Base-by-base conservation (phyloP, 805 yeast species). In the Kodamaea kakaduensis region DNA sequence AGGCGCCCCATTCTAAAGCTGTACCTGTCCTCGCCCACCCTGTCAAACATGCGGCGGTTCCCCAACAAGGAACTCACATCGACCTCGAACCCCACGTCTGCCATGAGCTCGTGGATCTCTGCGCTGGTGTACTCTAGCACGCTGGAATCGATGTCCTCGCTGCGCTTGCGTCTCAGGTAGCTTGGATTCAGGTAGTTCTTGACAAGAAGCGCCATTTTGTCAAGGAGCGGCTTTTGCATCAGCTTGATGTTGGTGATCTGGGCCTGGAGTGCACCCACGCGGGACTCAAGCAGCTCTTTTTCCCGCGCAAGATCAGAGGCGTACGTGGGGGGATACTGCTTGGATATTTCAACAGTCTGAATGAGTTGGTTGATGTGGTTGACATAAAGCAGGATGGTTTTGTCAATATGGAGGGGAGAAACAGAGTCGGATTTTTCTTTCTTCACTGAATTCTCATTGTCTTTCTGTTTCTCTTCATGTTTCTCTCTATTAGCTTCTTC, bases 331-430 rank as follows among this genome's bases (percentile, higher is more conserved):
- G 23, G 33, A 16, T 40, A 32, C n/a, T 34, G 31, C 18, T 37
- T 34, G 20, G 41, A 36, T 15, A 47, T 41, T 10, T 45, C 50
- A 13, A 61, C 32, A 9, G 36, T 44, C 18, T 42, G 47, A 17
- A 40, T 36, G 13, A 63, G 33, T n/a, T 42, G 44, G 8, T 47
- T 32, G 9, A 65, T 32, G 37, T 61, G 61, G 1, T 39, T 36
- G n/a, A 37, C 41, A 38, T 62, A 67, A 9, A 41, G 30, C 25
- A 52, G 55, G 29, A 50, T 42, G 8, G 47, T 36, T 13, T 49
- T 47, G 32, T 61, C 67, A 18, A 57, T 38, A n/a, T n/a, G n/a
- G n/a, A n/a, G n/a, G 64, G 67, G 32, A n/a, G n/a, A n/a, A n/a
- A n/a, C n/a, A n/a, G n/a, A n/a, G n/a, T n/a, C n/a, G n/a, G n/a